Percentiles rank a stretch among this genome's conserved stretches.
phyloP scores from a whole-genome alignment of 345 rosid species.

The Toxicodendron radicans region DNA sequence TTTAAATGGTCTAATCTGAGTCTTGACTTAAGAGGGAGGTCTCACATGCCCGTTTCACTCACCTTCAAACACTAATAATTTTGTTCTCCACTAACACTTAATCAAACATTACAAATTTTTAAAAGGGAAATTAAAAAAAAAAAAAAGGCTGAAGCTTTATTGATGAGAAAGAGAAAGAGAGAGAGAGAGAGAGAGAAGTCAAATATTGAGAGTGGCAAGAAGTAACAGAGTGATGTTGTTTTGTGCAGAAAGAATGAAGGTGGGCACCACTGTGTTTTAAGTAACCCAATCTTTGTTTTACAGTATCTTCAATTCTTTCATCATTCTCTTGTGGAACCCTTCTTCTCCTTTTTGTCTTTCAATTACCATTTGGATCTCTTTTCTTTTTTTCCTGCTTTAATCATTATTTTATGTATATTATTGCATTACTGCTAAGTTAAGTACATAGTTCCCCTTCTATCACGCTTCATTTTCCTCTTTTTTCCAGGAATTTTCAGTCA shows the following conservation, averaged over 20 bases:
- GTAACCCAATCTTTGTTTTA: constrained; percentile 18
- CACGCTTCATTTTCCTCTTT: neutral
- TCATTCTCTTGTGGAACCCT: constrained; percentile 62
- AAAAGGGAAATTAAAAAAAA: constrained; percentile 12
- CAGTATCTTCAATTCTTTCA: constrained; percentile 60
- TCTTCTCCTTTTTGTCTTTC: constrained; percentile 3
- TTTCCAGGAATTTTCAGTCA: too few species aligned
- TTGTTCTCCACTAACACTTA: constrained; percentile 51
- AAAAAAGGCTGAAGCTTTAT: neutral
- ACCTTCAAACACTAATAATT: constrained; percentile 55
- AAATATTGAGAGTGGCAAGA: constrained; percentile 25
- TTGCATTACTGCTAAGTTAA: neutral
- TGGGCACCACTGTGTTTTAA: constrained; percentile 24
- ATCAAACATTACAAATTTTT: constrained; percentile 10
- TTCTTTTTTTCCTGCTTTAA: neutral
- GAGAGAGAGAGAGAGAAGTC: constrained; percentile 27
- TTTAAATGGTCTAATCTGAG: constrained; percentile 8
- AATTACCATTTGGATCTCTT: constrained; percentile 26
- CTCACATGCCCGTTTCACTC: constrained; percentile 39
- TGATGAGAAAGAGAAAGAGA: neutral
- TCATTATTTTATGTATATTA: too few species aligned
- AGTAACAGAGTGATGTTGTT: neutral
- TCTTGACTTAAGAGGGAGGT: constrained; percentile 35
- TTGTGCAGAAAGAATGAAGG: constrained; percentile 16
- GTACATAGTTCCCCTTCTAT: neutral